A percentile compares a stretch with the other conserved stretches of the same genome.
These are phyloP conservation scores for Leccinum subtestaceum DNA, from an alignment of 768 basidiomycete genomes.

Conservation along the genomic window DNA sequence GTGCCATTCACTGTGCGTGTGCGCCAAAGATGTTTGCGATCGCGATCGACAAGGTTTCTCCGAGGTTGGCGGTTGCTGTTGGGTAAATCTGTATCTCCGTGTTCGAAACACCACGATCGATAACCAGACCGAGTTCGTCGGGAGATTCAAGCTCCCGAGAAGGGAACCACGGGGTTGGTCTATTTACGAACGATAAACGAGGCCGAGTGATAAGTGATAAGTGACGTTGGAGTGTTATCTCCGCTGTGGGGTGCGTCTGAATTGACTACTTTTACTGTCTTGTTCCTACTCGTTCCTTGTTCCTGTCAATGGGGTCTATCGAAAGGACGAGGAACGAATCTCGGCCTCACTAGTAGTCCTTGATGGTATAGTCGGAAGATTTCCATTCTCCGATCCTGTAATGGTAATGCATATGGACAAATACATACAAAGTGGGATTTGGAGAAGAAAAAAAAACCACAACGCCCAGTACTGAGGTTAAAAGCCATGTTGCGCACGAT, in stretches of 20 bases:
- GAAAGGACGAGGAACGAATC: neutral
- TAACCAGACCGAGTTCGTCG: neutral
- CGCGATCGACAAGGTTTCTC: neutral
- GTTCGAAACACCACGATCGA: neutral
- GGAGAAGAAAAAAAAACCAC: neutral
- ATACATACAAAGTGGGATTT: neutral
- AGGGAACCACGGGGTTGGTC: neutral
- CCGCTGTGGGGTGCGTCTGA: neutral
- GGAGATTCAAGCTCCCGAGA: neutral
- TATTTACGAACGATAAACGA: neutral
- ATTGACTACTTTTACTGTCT: neutral
- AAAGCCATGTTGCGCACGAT: slow-evolving; percentile 29
- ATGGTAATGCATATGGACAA: neutral
- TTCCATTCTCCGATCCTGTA: neutral
- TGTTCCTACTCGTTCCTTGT: neutral
- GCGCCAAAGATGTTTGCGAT: neutral
- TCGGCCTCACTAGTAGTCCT: neutral
- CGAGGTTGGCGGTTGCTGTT: neutral
- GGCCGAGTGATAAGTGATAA: neutral
- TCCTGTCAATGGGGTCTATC: neutral
- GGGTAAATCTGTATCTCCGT: neutral
- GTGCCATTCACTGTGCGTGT: neutral
- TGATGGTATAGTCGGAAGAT: too few species aligned
- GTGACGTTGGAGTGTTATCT: neutral
- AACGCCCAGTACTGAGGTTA: neutral